Base-by-base conservation (phyloP, 306 rosid genomes). In the Sophora flavescens region DNA sequence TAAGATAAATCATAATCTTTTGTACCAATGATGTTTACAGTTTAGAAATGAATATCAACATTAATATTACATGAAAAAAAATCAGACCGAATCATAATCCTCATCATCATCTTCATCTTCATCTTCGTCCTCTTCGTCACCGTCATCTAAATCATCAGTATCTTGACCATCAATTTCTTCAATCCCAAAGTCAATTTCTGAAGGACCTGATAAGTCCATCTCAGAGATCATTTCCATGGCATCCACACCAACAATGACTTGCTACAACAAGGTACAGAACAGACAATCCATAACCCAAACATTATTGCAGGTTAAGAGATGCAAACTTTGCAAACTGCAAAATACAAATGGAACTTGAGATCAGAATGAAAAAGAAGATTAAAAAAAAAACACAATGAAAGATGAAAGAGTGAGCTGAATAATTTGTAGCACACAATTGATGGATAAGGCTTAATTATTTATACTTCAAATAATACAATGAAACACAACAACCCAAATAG, bases 191-290 rank as follows among this genome's bases (percentile, higher is more conserved):
- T 90, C 96, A 74, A 92, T 85, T 86, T 90, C 99, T 28, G 95
- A 74, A 72, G 91, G 90, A 81, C 89, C 92, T 62, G 93, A 85
- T 63, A 90, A 82, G 66, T 89, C 97, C 96, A 95, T 85, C 72
- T 90, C 99, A 5, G 60, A 73, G 65, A 95, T 82, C 96, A 95
- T 92, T 83, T 90, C 97, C 91, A 66, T 86, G 67, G 99, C 74
- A 81, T 92, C 95, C 78, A 95, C 77, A 72, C 99, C 99, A 75
- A 95, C 87, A 87, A 95, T 88, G 60, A 89, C 92, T 95, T 95
- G 99, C 99, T 95, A 91, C 91, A 83, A 62, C 85, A 82, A 71
- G 54, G 69, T 14, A 70, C 59, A 41, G 17, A 66, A 67, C 45
- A 65, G 39, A 77, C 58, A 74, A 84, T 65, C 62, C 78, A 56